Evolutionary conservation across 257 asterid species (phyloP).

Genomic region (Haberlea rhodopensis): DNA sequence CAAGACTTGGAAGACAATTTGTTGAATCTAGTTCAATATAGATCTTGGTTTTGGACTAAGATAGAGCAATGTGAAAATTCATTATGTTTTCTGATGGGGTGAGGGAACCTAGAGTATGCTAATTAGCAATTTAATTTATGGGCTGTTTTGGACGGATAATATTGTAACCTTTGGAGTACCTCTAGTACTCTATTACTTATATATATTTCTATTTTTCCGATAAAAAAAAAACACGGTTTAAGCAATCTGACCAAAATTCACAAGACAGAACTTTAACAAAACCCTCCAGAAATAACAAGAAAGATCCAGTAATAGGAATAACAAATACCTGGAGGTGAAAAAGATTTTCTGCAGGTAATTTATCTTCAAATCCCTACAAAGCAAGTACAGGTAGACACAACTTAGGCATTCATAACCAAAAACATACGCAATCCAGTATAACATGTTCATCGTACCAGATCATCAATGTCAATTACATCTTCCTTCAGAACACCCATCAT

Average conservation of each 20-base stretch:
- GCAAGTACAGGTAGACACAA: slow-evolving; percentile 31
- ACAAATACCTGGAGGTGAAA: slow-evolving; percentile 89
- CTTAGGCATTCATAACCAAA: slow-evolving; percentile 16
- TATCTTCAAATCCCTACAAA: slow-evolving; percentile 86
- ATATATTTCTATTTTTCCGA: too few species aligned
- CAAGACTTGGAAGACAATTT: too few species aligned
- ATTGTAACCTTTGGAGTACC: too few species aligned
- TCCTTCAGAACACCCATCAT: slow-evolving; percentile 95
- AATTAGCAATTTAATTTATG: too few species aligned
- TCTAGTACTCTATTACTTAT: too few species aligned
- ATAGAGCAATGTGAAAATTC: too few species aligned
- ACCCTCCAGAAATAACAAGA: neutral
- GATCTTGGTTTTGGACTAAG: too few species aligned
- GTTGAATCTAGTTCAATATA: too few species aligned
- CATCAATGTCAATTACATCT: slow-evolving; percentile 81
- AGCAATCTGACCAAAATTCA: neutral
- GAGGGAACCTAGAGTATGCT: too few species aligned
- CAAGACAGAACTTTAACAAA: neutral
- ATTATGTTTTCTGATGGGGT: too few species aligned
- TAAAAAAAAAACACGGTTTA: too few species aligned
- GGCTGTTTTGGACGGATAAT: too few species aligned
- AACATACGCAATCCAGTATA: slow-evolving; percentile 24
- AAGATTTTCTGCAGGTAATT: slow-evolving; percentile 77
- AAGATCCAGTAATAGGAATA: neutral
- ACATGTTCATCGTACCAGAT: slow-evolving; percentile 51